A percentile compares a stretch with the other conserved stretches of the same genome.
These are phyloP conservation scores for Hymenoscyphus fructigenus DNA, from an alignment of 2,329 filamentous ascomycete genomes.

Conservation along the genomic window DNA sequence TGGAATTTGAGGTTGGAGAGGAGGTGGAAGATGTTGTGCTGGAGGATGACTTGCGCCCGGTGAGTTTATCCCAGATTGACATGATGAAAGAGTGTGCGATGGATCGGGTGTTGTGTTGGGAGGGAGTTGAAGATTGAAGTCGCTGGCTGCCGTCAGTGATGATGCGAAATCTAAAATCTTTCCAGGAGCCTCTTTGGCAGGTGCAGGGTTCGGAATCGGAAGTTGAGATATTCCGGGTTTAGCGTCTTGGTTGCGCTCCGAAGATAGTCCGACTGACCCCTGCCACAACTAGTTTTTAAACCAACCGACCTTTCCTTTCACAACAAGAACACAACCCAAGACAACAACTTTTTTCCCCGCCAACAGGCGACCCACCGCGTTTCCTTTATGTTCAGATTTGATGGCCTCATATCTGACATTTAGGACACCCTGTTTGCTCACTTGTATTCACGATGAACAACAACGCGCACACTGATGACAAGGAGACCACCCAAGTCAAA, in stretches of 20 bases:
- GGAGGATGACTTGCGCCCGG: slow-evolving; percentile 39
- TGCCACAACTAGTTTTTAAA: not conserved
- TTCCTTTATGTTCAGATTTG: not conserved
- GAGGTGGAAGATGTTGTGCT: slow-evolving; percentile 21
- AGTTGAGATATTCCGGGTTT: not conserved
- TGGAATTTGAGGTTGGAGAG: slow-evolving; percentile 21
- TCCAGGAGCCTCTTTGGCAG: not conserved
- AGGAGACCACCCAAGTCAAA: not conserved
- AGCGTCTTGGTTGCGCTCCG: not conserved
- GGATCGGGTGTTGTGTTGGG: not conserved
- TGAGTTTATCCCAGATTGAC: slow-evolving; percentile 42
- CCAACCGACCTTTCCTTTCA: not conserved
- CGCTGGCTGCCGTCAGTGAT: slow-evolving; percentile 13
- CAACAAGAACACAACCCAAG: not conserved
- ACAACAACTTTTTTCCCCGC: not conserved
- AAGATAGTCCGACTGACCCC: not conserved
- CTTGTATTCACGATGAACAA: not conserved
- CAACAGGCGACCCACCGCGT: not conserved
- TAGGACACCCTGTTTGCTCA: not conserved
- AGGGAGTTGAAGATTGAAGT: not conserved
- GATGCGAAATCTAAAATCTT: slow-evolving; percentile 10
- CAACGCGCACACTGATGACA: not conserved
- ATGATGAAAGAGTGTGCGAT: slow-evolving; percentile 27
- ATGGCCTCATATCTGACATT: not conserved
- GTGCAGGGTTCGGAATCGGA: too few relatives aligned